Percentiles rank a stretch among this genome's conserved stretches.
phyloP scores from a whole-genome alignment of 176 grass and related monocot species.

The Zoysia pacifica region DNA sequence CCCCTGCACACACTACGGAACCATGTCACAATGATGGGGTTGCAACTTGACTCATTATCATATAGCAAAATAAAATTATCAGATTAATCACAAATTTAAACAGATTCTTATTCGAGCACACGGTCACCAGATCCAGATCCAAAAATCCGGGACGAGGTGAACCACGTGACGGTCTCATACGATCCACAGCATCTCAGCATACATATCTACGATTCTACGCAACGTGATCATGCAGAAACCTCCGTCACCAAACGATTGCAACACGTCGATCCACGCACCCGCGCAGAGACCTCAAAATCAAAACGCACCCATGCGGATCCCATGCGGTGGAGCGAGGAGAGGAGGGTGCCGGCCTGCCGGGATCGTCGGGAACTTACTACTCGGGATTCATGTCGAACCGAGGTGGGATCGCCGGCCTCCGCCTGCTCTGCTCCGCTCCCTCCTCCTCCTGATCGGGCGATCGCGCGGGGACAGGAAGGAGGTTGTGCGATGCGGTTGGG shows the following conservation, averaged over 20 bases:
- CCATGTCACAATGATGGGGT: not conserved
- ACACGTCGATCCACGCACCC: not conserved
- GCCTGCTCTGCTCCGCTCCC: not conserved
- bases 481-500: not conserved
- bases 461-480: constrained; percentile 1
- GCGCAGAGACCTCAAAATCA: not conserved
- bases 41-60: not conserved
- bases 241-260: not conserved
- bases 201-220: not conserved
- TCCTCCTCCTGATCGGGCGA: constrained; percentile 24
- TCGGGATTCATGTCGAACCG: constrained; percentile 53
- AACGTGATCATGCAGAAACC: not conserved
- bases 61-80: not conserved
- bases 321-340: not conserved
- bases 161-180: not conserved
- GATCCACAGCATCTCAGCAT: not conserved
- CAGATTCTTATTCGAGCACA: not conserved
- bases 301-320: not conserved
- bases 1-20: not conserved
- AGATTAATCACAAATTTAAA: not conserved
- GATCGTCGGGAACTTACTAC: constrained; percentile 45
- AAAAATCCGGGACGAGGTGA: constrained; percentile 20
- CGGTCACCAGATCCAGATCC: constrained; percentile 15
- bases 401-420: not conserved
- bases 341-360: not conserved